A percentile compares a stretch with the other conserved stretches of the same genome.
Evolutionary conservation across 164 flowering plant genomes (phyloP).

Genomic region (Echeveria elegans): DNA sequence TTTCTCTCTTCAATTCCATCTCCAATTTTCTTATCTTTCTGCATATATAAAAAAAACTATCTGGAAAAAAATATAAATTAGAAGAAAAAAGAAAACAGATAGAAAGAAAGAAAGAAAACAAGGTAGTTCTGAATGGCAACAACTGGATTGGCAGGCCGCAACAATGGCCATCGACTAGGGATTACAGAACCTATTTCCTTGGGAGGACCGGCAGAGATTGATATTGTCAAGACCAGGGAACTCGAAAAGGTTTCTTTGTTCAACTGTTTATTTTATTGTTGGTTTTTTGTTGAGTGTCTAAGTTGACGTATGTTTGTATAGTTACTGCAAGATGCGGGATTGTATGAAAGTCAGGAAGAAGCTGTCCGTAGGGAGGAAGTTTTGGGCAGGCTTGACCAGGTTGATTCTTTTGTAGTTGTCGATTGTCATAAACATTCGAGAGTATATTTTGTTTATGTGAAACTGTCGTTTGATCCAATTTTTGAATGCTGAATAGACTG

Average conservation of each 20-base stretch:
- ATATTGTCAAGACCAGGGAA: constrained; percentile 31
- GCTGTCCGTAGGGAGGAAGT: constrained; percentile 89
- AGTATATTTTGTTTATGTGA: not conserved
- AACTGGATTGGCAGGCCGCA: constrained; percentile 19
- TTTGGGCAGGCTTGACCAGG: constrained; percentile 95
- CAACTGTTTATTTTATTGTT: not conserved
- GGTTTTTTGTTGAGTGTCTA: not conserved
- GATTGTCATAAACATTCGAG: too few relatives aligned
- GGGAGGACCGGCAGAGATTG: constrained; percentile 42
- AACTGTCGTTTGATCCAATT: not conserved
- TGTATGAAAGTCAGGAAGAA: constrained; percentile 84
- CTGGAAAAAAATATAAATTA: constrained; percentile 2
- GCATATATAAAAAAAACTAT: constrained; percentile 4
- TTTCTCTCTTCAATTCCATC: not conserved
- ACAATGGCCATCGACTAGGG: constrained; percentile 30
- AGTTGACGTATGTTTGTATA: constrained; percentile 17
- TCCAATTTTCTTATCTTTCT: not conserved
- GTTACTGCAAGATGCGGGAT: constrained; percentile 61
- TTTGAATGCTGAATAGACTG: constrained; percentile 45
- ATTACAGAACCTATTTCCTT: constrained; percentile 47
- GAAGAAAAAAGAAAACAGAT: constrained; percentile 1
- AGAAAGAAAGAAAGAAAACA: not conserved
- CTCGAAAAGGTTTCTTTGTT: constrained; percentile 34
- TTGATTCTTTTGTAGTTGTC: constrained; percentile 15
- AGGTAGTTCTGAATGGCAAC: constrained; percentile 20